Percentiles rank a stretch among this genome's conserved stretches.
Conservation (phyloP, 331 rosid genomes). For the Dryas integrifolia region DNA sequence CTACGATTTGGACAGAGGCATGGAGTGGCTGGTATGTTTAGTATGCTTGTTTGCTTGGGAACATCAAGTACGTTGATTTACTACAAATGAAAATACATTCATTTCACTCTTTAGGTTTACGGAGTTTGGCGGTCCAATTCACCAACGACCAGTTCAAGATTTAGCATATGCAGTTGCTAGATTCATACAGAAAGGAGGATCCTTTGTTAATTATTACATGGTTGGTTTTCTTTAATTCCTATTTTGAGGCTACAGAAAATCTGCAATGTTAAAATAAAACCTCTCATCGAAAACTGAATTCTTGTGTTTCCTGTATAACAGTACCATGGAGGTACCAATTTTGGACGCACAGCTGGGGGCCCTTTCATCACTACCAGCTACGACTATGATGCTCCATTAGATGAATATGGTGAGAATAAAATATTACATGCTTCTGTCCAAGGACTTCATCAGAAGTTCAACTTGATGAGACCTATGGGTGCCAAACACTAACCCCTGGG, state of each 20-base stretch:
- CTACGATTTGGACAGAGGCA: conserved; percentile 95
- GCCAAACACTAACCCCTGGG: neutral
- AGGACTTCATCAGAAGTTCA: neutral
- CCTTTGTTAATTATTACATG: conserved; percentile 93
- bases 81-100: conserved; percentile 2
- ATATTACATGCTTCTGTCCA: neutral
- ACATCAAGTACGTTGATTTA: neutral
- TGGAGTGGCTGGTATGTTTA: conserved; percentile 95
- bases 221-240: conserved; percentile 41
- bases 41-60: conserved; percentile 12
- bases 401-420: conserved; percentile 84
- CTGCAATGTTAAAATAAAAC: conserved; percentile 7
- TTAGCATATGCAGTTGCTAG: conserved; percentile 84
- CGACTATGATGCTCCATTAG: conserved; percentile 97
- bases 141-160: conserved; percentile 91
- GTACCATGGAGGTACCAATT: conserved; percentile 99
- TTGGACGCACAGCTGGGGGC: conserved; percentile 98
- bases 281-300: conserved; percentile 12
- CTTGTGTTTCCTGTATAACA: conserved; percentile 26
- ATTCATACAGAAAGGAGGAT: conserved; percentile 91
- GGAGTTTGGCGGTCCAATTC: conserved; percentile 85
- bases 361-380: conserved; percentile 98
- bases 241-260: conserved; percentile 24
- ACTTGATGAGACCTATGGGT: neutral
- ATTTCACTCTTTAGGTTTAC: conserved; percentile 56